Evolutionary conservation across 1,139 yeast species (phyloP), one percentile per base, ranked within the genome.

Genomic region (Entelexis paramagnoliae): DNA sequence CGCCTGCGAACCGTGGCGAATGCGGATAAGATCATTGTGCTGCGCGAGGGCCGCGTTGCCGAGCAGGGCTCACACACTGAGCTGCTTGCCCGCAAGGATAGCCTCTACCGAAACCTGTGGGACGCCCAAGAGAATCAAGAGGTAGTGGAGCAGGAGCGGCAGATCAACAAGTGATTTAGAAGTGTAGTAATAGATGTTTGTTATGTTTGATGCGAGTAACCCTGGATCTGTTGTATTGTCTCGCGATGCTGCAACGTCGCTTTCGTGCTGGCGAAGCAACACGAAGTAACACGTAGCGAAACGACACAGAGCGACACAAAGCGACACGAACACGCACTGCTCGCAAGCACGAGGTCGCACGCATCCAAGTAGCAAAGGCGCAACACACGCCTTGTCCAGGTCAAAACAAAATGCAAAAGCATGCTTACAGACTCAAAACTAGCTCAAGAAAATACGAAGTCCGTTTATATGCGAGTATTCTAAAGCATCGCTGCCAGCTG

Each of bases 1-100:
- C 72, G 98, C 58, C 73, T 91, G 62, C 75, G 97, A 64, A 91
- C 98, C 0, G 85, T 91, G 50, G 94, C 96, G 17, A 97, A 91
- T 65, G 77, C 96, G 6, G 96, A 91, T 64, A 86, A 86, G 71
- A 91, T 91, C 61, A 85, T 91, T 59, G 97, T 91, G 1, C 72
- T 91, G 56, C 77, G 81, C 54, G 76, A 78, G 54, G 98, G 98
- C 8, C 54, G 67, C 4, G 95, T 91, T 5, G 80, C 76, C 48
- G 98, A 93, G 65, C 91, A 87, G 67, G 98, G 98, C 22, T 77
- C 80, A 0, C 98, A 91, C 65, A 66, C 69, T 33, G 74, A 72
- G 30, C 73, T 93, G 44, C 67, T 91, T 53, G 68, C 66, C 20
- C 69, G 72, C 42, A 71, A 72, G 0, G 70, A 68, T 10, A 79